Evolutionary conservation across 164 flowering plant species (phyloP).

Genomic region (Magnolia kwangsiensis): DNA sequence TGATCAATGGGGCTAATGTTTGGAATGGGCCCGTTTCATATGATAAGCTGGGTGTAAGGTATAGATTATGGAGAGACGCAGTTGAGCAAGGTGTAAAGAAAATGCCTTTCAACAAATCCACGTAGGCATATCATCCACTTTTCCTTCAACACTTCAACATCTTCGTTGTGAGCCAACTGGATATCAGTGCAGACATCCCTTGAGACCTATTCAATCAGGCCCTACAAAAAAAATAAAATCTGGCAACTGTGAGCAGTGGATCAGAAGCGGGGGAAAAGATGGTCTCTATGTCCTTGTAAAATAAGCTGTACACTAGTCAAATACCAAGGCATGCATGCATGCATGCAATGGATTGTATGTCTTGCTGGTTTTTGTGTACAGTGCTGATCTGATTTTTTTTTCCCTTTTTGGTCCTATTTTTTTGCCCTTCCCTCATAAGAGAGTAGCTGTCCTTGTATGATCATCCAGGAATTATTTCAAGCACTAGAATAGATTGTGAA

Average conservation of each 20-base stretch:
- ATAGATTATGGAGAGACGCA: slow-evolving; percentile 89
- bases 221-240: neutral
- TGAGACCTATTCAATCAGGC: neutral
- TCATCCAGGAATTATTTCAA: neutral
- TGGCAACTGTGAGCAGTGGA: neutral
- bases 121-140: neutral
- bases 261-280: neutral
- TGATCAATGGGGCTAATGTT: slow-evolving; percentile 79
- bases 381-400: slow-evolving; percentile 16
- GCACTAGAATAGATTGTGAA: neutral
- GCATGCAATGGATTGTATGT: slow-evolving; percentile 17
- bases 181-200: neutral
- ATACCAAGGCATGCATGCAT: slow-evolving; percentile 12
- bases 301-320: slow-evolving; percentile 11
- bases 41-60: slow-evolving; percentile 93
- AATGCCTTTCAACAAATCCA: slow-evolving; percentile 43
- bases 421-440: neutral
- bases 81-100: slow-evolving; percentile 60
- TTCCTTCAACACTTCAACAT: neutral
- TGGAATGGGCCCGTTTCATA: slow-evolving; percentile 92
- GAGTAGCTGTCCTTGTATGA: slow-evolving; percentile 1
- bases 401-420: neutral
- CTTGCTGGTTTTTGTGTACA: slow-evolving; percentile 36
- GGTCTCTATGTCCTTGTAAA: neutral
- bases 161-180: neutral